Conservation (phyloP, 371 early-diverging fungal genomes). For the Chytridium lagenaria region DNA sequence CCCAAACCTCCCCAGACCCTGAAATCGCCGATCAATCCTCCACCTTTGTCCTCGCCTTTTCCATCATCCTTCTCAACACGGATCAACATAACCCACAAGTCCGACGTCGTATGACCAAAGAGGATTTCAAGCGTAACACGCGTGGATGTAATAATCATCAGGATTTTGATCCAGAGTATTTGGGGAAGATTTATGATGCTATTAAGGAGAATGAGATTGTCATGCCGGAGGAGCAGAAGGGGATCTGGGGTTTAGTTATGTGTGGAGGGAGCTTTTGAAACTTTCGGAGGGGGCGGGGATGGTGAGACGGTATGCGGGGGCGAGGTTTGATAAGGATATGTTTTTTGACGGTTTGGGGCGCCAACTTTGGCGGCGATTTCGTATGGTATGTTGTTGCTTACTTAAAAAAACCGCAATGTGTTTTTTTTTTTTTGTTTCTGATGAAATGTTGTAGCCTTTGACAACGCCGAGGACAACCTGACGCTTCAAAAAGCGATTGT, state of each 20-base stretch:
- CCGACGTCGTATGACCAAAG: constrained; percentile 60
- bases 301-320: constrained; percentile 53
- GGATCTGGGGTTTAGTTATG: constrained; percentile 93
- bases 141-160: constrained; percentile 56
- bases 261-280: constrained; percentile 87
- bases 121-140: constrained; percentile 62
- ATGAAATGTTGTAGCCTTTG: constrained; percentile 63
- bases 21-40: constrained; percentile 47
- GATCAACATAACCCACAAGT: constrained; percentile 69
- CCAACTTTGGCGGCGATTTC: constrained; percentile 71
- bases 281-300: constrained; percentile 59
- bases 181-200: constrained; percentile 57
- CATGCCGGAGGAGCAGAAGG: constrained; percentile 69
- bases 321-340: constrained; percentile 70
- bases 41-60: constrained; percentile 62
- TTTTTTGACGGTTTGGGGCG: constrained; percentile 67
- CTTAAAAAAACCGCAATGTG: not conserved
- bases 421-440: not conserved
- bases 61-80: constrained; percentile 73
- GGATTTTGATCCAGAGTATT: constrained; percentile 57
- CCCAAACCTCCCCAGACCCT: constrained; percentile 29
- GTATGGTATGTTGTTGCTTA: constrained; percentile 56
- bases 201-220: constrained; percentile 61
- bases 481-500: constrained; percentile 80
- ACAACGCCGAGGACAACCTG: constrained; percentile 78